Evolutionary conservation across 495 filamentous ascomycete species (phyloP).

Genomic region (Cladorrhinum samala): DNA sequence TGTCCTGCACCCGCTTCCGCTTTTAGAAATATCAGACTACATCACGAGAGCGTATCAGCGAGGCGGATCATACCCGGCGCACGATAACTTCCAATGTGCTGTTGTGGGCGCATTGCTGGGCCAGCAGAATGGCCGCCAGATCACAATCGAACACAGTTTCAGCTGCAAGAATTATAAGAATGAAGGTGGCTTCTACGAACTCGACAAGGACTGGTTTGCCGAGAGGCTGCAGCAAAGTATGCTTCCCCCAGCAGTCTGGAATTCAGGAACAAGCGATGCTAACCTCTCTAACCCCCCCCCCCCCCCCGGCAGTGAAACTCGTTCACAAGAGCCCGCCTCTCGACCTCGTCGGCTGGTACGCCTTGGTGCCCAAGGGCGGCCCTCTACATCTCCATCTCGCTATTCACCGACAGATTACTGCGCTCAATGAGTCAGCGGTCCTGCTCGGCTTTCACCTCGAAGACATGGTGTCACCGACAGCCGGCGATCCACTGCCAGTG

Average conservation of each 20-base stretch:
- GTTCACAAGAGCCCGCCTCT: conserved; percentile 78
- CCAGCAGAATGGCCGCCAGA: conserved; percentile 81
- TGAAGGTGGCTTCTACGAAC: conserved; percentile 43
- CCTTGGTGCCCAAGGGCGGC: conserved; percentile 66
- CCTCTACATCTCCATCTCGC: conserved; percentile 62
- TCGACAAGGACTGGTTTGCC: conserved; percentile 69
- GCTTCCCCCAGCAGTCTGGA: conserved; percentile 26
- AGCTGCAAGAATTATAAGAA: conserved; percentile 59
- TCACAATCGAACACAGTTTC: conserved; percentile 89
- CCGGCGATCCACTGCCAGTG: conserved; percentile 76
- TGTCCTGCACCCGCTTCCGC: conserved; percentile 85
- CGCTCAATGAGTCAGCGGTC: conserved; percentile 79
- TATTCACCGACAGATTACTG: conserved; percentile 69
- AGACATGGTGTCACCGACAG: conserved; percentile 45
- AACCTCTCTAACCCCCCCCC: no score
- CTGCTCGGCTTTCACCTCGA: conserved; percentile 78
- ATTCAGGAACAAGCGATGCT: neutral
- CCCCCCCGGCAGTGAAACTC: conserved; percentile 77
- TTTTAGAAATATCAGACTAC: conserved; percentile 95
- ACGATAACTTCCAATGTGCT: conserved; percentile 54
- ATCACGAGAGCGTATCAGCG: conserved; percentile 83
- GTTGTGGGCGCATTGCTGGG: conserved; percentile 84
- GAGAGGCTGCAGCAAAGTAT: conserved; percentile 78
- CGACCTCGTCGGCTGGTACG: conserved; percentile 94
- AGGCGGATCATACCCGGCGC: conserved; percentile 26